Conservation (phyloP, 805 yeast species). For the Starmerella bombicola region DNA sequence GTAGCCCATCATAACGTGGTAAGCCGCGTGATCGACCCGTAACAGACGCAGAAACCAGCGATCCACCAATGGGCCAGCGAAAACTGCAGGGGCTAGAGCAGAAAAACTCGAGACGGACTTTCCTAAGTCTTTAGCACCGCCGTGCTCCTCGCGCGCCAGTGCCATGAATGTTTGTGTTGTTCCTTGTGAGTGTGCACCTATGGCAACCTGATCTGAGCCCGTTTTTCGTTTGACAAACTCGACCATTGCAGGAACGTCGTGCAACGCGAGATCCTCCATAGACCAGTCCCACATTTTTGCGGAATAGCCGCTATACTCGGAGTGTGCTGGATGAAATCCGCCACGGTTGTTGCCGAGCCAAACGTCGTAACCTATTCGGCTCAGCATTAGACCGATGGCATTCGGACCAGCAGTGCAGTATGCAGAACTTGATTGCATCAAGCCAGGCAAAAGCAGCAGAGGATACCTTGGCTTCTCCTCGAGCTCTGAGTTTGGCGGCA, state of each 20-base stretch:
- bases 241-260: conserved; percentile 65
- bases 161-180: conserved; percentile 74
- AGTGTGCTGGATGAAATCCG: conserved; percentile 65
- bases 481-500: conserved; percentile 19
- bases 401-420: conserved; percentile 71
- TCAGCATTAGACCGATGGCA: conserved; percentile 53
- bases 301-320: conserved; percentile 33
- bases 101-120: conserved; percentile 53
- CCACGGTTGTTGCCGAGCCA: conserved; percentile 90
- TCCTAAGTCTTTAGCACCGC: conserved; percentile 33
- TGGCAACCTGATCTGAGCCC: conserved; percentile 33
- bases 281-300: conserved; percentile 87
- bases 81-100: conserved; percentile 84
- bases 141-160: conserved; percentile 36
- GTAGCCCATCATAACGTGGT: conserved; percentile 49
- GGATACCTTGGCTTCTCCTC: conserved; percentile 39
- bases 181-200: conserved; percentile 87
- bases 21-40: conserved; percentile 23
- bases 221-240: conserved; percentile 41
- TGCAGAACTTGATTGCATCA: conserved; percentile 77
- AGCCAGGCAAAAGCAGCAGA: conserved; percentile 68
- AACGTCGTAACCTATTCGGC: conserved; percentile 80
- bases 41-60: conserved; percentile 30
- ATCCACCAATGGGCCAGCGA: conserved; percentile 65
- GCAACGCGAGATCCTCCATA: conserved; percentile 63